Percentiles rank a stretch among this genome's conserved stretches.
Conservation (phyloP, 257 asterid species). For the Solanum appendiculatum region DNA sequence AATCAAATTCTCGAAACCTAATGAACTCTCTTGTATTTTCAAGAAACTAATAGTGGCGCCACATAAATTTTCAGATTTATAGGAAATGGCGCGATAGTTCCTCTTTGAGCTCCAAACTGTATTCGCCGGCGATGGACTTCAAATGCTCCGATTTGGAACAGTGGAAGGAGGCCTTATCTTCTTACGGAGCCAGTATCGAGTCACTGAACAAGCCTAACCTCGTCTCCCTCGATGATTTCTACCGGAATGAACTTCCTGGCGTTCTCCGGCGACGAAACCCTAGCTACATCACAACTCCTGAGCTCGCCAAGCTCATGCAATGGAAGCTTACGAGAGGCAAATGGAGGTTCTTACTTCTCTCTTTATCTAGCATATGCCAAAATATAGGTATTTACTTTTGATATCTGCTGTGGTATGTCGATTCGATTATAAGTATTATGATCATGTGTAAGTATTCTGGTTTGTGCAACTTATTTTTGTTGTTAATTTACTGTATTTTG, state of each 20-base stretch:
- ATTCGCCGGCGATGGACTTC: slow-evolving; percentile 29
- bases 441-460: not conserved
- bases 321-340: slow-evolving; percentile 92
- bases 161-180: slow-evolving; percentile 52
- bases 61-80: not conserved
- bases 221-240: slow-evolving; percentile 58
- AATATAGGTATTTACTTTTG: not conserved
- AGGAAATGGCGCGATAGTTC: not conserved
- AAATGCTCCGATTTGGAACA: slow-evolving; percentile 27
- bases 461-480: not conserved
- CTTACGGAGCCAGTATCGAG: slow-evolving; percentile 36
- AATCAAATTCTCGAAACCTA: not conserved
- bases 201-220: slow-evolving; percentile 55
- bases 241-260: slow-evolving; percentile 55
- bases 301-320: slow-evolving; percentile 67
- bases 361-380: not conserved
- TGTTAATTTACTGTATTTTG: not conserved
- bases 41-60: not conserved
- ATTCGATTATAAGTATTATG: not conserved
- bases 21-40: not conserved
- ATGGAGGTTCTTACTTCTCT: slow-evolving; percentile 27
- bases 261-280: slow-evolving; percentile 62
- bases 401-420: not conserved
- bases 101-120: not conserved
- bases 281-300: slow-evolving; percentile 43